phyloP scores from a whole-genome alignment of 176 grass and related monocot genomes.

The Aechmea fasciata region DNA sequence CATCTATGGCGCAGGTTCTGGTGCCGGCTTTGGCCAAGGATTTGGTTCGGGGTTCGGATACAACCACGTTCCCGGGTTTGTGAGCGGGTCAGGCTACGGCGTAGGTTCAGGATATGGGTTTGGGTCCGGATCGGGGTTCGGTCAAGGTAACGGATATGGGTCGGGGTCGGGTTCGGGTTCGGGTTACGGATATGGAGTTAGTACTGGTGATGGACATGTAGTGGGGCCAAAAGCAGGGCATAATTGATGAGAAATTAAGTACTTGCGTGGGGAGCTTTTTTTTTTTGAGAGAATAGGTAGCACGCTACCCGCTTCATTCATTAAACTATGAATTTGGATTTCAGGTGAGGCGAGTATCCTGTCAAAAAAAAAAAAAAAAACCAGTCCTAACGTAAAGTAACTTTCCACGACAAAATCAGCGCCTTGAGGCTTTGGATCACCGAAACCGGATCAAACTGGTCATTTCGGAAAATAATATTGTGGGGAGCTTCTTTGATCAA shows the following conservation, averaged over 20 bases:
- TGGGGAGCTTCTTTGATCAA: too few species aligned
- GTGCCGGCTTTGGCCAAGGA: conserved; percentile 9
- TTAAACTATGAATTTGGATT: too few species aligned
- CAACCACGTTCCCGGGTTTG: too few species aligned
- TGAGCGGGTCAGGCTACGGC: neutral
- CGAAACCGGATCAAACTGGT: too few species aligned
- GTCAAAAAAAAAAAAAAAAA: too few species aligned
- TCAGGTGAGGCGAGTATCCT: too few species aligned
- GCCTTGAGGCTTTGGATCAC: too few species aligned
- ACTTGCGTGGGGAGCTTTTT: neutral
- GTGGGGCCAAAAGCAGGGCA: conserved; percentile 12
- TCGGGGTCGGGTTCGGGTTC: neutral
- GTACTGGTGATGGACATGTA: neutral
- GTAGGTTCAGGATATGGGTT: conserved; percentile 2
- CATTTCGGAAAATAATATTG: too few species aligned
- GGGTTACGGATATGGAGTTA: neutral
- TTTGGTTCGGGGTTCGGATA: conserved; percentile 9
- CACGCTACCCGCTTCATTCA: too few species aligned
- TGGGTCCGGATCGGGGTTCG: conserved; percentile 6
- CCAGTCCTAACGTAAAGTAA: too few species aligned
- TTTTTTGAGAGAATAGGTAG: too few species aligned
- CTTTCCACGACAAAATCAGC: too few species aligned
- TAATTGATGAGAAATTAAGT: conserved; percentile 6
- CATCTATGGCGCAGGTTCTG: neutral
- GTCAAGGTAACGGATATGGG: neutral